These are phyloP conservation scores for Chytridium lagenaria DNA, from an alignment of 371 early-diverging fungal genomes.

Conservation along the genomic window DNA sequence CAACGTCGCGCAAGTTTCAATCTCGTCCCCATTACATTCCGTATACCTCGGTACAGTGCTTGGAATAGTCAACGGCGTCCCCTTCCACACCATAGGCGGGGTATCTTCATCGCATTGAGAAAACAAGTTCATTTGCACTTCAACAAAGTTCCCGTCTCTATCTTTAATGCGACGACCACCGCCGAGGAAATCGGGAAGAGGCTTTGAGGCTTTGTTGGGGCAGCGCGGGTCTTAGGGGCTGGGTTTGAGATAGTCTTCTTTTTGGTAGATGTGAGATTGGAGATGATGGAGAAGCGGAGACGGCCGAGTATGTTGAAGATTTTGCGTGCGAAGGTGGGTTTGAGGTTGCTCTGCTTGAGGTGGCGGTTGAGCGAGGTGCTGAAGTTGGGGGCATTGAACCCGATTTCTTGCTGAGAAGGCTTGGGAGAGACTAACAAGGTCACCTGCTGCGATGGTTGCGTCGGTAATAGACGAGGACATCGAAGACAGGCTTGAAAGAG, in stretches of 20 bases:
- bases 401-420: not conserved
- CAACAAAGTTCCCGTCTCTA: not conserved
- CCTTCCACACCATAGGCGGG: slow-evolving; percentile 14
- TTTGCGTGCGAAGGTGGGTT: not conserved
- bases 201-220: slow-evolving; percentile 19
- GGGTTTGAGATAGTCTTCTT: not conserved
- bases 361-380: not conserved
- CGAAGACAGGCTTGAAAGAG: not conserved
- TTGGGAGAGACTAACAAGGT: not conserved
- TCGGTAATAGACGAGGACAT: too few relatives aligned
- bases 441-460: not conserved
- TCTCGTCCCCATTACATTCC: not conserved
- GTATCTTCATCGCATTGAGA: not conserved
- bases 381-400: too few relatives aligned
- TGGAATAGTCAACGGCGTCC: not conserved
- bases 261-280: not conserved
- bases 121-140: slow-evolving; percentile 11
- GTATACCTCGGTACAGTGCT: not conserved
- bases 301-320: too few relatives aligned
- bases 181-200: slow-evolving; percentile 16
- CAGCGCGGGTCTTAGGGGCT: slow-evolving; percentile 20
- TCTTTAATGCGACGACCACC: slow-evolving; percentile 12
- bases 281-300: not conserved
- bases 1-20: slow-evolving; percentile 35
- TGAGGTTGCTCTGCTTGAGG: not conserved